Evolutionary conservation across 371 early-diverging fungal species (phyloP).

Genomic region (Neoconidiobolus thromboides): DNA sequence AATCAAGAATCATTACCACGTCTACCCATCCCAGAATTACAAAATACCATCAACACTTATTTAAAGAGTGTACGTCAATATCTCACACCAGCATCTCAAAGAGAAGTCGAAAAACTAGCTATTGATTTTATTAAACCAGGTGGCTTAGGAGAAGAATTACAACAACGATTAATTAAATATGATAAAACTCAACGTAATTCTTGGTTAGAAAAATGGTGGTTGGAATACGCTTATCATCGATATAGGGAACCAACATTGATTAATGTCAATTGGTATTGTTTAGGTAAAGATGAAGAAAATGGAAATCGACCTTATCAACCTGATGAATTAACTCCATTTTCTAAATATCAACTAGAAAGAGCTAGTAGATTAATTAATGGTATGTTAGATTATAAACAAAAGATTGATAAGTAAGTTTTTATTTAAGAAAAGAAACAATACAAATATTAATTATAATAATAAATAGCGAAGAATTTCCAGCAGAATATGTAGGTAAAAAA

Average conservation of each 20-base stretch:
- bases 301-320: conserved; percentile 25
- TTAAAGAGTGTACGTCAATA: conserved; percentile 25
- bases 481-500: conserved; percentile 27
- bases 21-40: conserved; percentile 32
- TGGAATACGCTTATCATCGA: conserved; percentile 65
- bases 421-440: not conserved
- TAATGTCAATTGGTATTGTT: conserved; percentile 79
- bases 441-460: not conserved
- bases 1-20: conserved; percentile 21
- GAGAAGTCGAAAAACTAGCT: conserved; percentile 13
- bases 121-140: conserved; percentile 22
- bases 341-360: conserved; percentile 61
- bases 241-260: conserved; percentile 76
- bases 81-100: conserved; percentile 14
- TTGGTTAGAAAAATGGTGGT: conserved; percentile 86
- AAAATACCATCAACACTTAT: conserved; percentile 24
- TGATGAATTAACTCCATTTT: conserved; percentile 24
- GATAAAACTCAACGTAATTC: conserved; percentile 27
- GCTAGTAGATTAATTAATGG: conserved; percentile 61
- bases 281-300: conserved; percentile 36
- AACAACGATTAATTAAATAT: conserved; percentile 34
- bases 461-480: conserved; percentile 22
- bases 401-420: conserved; percentile 29
- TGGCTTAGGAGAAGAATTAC: conserved; percentile 24
- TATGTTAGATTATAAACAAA: conserved; percentile 49